Evolutionary conservation across 768 basidiomycete species (phyloP).

Genomic region (Fomitopsis pulvina): DNA sequence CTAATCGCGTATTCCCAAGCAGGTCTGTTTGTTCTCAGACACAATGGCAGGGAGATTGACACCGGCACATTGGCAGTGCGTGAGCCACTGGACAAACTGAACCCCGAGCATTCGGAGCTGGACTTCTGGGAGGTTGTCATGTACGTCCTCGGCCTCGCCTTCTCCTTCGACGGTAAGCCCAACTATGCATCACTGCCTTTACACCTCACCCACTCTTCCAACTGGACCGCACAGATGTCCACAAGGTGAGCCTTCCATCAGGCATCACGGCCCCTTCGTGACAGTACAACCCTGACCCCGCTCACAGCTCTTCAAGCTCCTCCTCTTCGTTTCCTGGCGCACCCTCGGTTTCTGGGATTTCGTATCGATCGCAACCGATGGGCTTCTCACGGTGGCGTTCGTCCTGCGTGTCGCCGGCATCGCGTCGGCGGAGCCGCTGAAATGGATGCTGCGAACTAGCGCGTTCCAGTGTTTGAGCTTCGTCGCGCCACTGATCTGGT

Average conservation of each 20-base stretch:
- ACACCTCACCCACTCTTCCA: background rate
- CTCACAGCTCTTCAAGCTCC: constrained; percentile 57
- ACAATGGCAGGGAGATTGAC: no score
- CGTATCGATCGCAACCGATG: constrained; percentile 66
- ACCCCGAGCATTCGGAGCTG: constrained; percentile 44
- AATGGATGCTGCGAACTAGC: constrained; percentile 38
- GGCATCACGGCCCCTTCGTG: background rate
- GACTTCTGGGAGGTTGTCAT: constrained; percentile 79
- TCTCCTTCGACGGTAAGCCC: constrained; percentile 67
- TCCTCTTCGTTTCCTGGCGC: constrained; percentile 73
- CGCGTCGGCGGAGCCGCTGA: constrained; percentile 25
- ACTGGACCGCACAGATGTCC: constrained; percentile 32
- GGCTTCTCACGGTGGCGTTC: constrained; percentile 69
- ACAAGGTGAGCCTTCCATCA: constrained; percentile 37
- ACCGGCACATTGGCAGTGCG: constrained; percentile 48
- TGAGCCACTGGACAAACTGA: constrained; percentile 69
- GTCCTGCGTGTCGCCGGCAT: constrained; percentile 61
- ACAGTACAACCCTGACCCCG: constrained; percentile 1
- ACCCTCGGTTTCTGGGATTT: constrained; percentile 77
- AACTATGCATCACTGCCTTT: background rate
- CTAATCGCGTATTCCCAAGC: constrained; percentile 79
- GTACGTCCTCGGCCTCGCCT: constrained; percentile 74
- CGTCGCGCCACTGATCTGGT: constrained; percentile 87
- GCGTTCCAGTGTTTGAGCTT: constrained; percentile 91
- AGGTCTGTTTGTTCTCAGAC: constrained; percentile 37